Evolutionary conservation across 306 rosid species (phyloP).

Genomic region (Quercus rubra): DNA sequence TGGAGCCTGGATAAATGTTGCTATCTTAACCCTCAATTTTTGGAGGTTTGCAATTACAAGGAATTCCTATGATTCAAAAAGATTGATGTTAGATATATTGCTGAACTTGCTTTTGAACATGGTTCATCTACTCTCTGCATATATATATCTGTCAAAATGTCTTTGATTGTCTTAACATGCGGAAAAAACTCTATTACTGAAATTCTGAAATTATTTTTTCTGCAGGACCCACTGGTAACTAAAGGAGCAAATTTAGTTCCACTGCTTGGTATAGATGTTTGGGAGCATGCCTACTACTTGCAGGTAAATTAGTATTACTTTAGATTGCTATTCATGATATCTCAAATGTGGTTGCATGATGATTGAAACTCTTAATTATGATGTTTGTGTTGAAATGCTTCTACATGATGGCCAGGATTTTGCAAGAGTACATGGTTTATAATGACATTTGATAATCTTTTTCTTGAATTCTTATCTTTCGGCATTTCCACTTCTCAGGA

Average conservation of each 20-base stretch:
- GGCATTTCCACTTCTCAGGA: not conserved
- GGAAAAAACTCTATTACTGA: not conserved
- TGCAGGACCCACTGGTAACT: conserved; percentile 92
- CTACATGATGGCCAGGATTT: not conserved
- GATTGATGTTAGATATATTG: not conserved
- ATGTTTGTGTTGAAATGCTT: not conserved
- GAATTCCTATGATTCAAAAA: not conserved
- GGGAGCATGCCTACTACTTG: conserved; percentile 98
- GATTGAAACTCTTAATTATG: not conserved
- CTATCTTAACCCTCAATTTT: no score
- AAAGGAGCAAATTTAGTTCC: conserved; percentile 84
- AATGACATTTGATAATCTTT: not conserved
- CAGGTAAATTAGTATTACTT: conserved; percentile 58
- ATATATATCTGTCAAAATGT: not conserved
- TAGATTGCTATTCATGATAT: not conserved
- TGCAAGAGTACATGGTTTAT: not conserved
- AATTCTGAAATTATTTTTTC: conserved; percentile 9
- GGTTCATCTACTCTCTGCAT: not conserved
- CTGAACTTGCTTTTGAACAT: not conserved
- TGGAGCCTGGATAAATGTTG: not conserved
- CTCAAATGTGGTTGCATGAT: conserved; percentile 12
- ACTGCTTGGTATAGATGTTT: conserved; percentile 91
- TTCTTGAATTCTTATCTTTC: not conserved
- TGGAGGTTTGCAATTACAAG: not conserved
- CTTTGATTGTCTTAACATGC: not conserved